Conservation (phyloP, 169 alveolate species). For the Plasmodium gaboni region DNA sequence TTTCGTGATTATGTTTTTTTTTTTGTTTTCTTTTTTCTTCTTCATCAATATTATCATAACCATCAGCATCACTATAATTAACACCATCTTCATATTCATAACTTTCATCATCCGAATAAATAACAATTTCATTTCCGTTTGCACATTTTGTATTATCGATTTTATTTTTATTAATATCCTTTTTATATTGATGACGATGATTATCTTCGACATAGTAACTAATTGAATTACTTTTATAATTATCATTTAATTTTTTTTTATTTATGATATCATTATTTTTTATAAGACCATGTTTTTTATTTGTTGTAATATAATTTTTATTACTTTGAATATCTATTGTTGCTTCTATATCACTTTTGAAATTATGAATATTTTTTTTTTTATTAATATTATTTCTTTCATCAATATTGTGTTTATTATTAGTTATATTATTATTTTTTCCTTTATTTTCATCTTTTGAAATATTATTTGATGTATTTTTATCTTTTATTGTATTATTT, state of each 20-base stretch:
- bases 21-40: not conserved
- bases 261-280: constrained; percentile 7
- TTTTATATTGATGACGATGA: constrained; percentile 7
- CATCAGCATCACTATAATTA: too few species aligned
- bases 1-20: constrained; percentile 18
- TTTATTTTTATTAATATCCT: constrained; percentile 9
- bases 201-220: too few species aligned
- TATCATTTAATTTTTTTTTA: constrained; percentile 20
- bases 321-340: not conserved
- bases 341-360: not conserved
- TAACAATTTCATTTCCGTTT: constrained; percentile 24
- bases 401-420: not conserved
- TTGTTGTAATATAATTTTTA: constrained; percentile 4
- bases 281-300: constrained; percentile 10
- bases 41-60: too few species aligned
- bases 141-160: constrained; percentile 5
- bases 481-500: constrained; percentile 8
- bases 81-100: not conserved
- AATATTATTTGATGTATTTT: not conserved
- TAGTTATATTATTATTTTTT: constrained; percentile 6
- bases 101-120: constrained; percentile 36
- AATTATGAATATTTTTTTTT: not conserved
- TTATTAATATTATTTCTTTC: not conserved
- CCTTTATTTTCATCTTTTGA: constrained; percentile 4
- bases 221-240: not conserved